These are phyloP conservation scores for Osmanthus fragrans DNA, from an alignment of 257 asterid genomes.

Conservation along the genomic window DNA sequence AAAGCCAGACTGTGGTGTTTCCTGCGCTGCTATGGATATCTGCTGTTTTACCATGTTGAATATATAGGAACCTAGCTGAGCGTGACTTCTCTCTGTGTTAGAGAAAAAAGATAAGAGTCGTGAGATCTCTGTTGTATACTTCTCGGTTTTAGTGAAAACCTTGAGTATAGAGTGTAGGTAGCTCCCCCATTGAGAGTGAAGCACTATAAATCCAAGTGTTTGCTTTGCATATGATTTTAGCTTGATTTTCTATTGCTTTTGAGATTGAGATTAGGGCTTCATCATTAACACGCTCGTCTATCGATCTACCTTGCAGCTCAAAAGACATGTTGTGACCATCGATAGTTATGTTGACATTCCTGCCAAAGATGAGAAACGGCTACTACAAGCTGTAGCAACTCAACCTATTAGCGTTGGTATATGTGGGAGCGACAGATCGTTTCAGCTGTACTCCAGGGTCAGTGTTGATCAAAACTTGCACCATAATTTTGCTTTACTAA, in stretches of 20 bases:
- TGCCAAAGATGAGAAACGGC: constrained; percentile 57
- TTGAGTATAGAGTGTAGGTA: background rate
- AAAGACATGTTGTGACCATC: constrained; percentile 71
- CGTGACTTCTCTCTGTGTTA: background rate
- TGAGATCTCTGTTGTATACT: background rate
- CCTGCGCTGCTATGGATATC: background rate
- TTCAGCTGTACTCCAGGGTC: constrained; percentile 84
- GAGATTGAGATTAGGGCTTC: background rate
- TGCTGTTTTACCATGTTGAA: background rate
- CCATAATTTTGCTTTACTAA: background rate
- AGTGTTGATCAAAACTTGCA: constrained; percentile 17
- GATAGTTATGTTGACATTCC: constrained; percentile 78
- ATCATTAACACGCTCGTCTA: background rate
- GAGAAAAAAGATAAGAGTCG: background rate
- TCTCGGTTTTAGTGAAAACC: background rate
- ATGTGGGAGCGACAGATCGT: constrained; percentile 72
- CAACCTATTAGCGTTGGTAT: constrained; percentile 97
- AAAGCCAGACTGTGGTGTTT: background rate
- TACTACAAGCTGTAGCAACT: constrained; percentile 68
- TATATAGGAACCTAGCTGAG: background rate
- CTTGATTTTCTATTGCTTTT: no score
- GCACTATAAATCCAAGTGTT: no score
- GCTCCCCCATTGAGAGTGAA: background rate
- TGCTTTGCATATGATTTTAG: no score
- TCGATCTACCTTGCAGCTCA: constrained; percentile 50